Evolutionary conservation across 768 basidiomycete species (phyloP).

Genomic region (Phaeolepiota aurea): DNA sequence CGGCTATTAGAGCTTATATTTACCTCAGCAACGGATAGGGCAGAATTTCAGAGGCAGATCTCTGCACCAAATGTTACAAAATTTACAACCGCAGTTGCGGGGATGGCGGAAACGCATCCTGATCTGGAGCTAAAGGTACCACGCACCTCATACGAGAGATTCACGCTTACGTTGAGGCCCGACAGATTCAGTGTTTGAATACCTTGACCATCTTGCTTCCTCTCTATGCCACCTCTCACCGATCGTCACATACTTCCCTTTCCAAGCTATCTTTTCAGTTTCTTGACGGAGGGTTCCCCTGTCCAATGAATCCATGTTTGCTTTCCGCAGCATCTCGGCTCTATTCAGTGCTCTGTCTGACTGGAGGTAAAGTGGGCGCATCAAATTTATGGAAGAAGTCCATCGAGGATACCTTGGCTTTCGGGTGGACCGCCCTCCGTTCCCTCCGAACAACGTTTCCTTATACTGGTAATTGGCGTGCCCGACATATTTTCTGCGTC

Average conservation of each 20-base stretch:
- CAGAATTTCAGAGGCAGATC: slow-evolving; percentile 79
- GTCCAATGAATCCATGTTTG: slow-evolving; percentile 28
- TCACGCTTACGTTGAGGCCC: not conserved
- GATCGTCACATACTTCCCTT: slow-evolving; percentile 43
- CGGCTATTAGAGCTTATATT: slow-evolving; percentile 58
- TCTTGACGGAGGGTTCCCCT: slow-evolving; percentile 45
- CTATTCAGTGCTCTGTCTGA: slow-evolving; percentile 55
- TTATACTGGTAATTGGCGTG: slow-evolving; percentile 27
- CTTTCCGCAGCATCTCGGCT: slow-evolving; percentile 45
- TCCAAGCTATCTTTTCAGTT: slow-evolving; percentile 45
- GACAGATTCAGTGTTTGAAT: slow-evolving; percentile 34
- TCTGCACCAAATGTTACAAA: slow-evolving; percentile 66
- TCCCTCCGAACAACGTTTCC: slow-evolving; percentile 54
- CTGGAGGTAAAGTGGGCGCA: slow-evolving; percentile 75
- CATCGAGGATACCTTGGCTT: slow-evolving; percentile 57
- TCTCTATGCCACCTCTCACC: slow-evolving; percentile 61
- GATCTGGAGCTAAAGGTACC: slow-evolving; percentile 51
- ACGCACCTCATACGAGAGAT: too few relatives aligned
- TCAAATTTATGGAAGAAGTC: slow-evolving; percentile 68
- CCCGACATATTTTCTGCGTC: too few relatives aligned
- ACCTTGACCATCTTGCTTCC: slow-evolving; percentile 50
- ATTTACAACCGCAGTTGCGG: slow-evolving; percentile 50
- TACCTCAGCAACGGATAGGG: slow-evolving; percentile 44
- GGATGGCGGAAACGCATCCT: slow-evolving; percentile 41
- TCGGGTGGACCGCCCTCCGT: slow-evolving; percentile 57